Evolutionary conservation across 441 rosid species (phyloP), one percentile per base, ranked within the genome.

Genomic region (Corymbia calophylla): DNA sequence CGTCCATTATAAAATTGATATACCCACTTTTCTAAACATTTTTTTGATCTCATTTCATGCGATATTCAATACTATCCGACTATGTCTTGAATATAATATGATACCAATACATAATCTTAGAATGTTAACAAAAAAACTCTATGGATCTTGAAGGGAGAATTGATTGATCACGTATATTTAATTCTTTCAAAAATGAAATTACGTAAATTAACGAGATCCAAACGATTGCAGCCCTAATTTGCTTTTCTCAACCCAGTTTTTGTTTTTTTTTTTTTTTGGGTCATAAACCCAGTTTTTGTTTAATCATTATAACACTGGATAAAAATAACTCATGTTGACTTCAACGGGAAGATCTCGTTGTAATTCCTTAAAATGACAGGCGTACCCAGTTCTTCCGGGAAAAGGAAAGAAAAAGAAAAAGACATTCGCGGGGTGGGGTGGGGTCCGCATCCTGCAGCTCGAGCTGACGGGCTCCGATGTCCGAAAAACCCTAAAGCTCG

Each of bases 21-120:
- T 12, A 23, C 14, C 14, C 5, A 73, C 9, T 39, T 73, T 39
- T 21, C 9, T 47, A 11, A 39, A 21, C 3, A 77, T 6, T 39
- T 73, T 44, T 2, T 13, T 5, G 12, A n/a, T 77, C 51, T 77
- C 84, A 77, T 77, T 77, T 44, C 39, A 77, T 11, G 5, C 8
- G n/a, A 77, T 4, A 11, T 21, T 23, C 18, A 2, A 0, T 23
- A 23, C 0, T 8, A 23, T 44, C 2, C 2, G 5, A 73, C 9
- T 73, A 4, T 1, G 3, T 6, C 29, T 0, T 2, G 3, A 21
- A 15, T 23, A 21, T 12, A 21, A 39, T 6, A 3, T 6, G 17
- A 73, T 6, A 9, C 23, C 12, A 9, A 6, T 39, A 73, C 12
- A 7, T 39, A 23, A 23, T 73, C 17, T 17, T 23, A 0, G 9